Evolutionary conservation across 2,329 filamentous ascomycete species (phyloP).

Genomic region (Neopestalotiopsis sp.): DNA sequence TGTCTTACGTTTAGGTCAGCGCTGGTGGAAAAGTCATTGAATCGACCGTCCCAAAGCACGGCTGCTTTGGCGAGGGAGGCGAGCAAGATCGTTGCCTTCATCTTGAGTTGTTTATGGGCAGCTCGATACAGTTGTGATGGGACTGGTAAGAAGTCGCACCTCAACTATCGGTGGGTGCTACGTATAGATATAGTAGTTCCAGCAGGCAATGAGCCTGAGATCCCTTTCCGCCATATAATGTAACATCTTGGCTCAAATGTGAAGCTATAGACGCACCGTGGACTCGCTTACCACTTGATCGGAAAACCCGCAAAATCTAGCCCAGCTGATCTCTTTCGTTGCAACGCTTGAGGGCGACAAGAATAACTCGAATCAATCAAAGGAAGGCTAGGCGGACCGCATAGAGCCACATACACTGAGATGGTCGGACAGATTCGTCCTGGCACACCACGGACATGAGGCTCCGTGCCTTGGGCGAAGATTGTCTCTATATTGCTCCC

Average conservation of each 20-base stretch:
- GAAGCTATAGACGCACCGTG: background rate
- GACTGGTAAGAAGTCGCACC: background rate
- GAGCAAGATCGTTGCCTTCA: conserved; percentile 6
- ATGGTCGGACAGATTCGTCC: background rate
- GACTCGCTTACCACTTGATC: background rate
- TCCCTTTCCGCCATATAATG: background rate
- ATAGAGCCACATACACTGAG: background rate
- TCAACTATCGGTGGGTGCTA: background rate
- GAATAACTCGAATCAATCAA: background rate
- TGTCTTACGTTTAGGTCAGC: conserved; percentile 46
- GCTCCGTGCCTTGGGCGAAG: background rate
- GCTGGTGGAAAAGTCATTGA: conserved; percentile 55
- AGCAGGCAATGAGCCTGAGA: background rate
- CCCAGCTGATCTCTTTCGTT: background rate
- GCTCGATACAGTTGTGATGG: background rate
- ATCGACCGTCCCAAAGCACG: conserved; percentile 66
- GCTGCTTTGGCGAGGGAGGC: conserved; percentile 19
- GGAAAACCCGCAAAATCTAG: background rate
- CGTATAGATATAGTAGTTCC: background rate
- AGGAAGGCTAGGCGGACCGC: conserved; percentile 6
- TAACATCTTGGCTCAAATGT: background rate
- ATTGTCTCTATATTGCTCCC: background rate
- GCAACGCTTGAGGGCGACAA: background rate
- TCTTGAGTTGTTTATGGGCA: background rate
- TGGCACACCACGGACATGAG: background rate